These are phyloP conservation scores for Pyronema domesticum DNA, from an alignment of 495 filamentous ascomycete species.

Conservation along the genomic window DNA sequence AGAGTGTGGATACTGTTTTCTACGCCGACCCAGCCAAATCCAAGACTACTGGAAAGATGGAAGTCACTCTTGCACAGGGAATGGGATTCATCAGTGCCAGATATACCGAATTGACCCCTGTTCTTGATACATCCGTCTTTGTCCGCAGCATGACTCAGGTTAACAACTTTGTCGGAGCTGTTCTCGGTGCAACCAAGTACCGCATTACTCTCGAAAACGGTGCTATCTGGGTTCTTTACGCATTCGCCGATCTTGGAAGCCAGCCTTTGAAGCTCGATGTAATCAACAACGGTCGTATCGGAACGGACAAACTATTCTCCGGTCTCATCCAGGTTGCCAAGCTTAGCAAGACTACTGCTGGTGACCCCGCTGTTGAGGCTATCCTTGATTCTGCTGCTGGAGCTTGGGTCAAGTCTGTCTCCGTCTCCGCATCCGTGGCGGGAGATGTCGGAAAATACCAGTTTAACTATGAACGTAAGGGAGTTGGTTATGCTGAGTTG, in stretches of 20 bases:
- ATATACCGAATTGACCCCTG: slow-evolving; percentile 48
- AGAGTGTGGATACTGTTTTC: slow-evolving; percentile 3
- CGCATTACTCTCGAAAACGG: slow-evolving; percentile 50
- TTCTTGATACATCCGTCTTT: slow-evolving; percentile 50
- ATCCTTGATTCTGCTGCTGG: slow-evolving; percentile 58
- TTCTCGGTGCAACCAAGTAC: slow-evolving; percentile 55
- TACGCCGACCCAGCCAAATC: neutral
- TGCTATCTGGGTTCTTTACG: slow-evolving; percentile 63
- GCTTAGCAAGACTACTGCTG: slow-evolving; percentile 6
- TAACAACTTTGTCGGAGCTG: neutral
- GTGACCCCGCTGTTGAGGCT: slow-evolving; percentile 40
- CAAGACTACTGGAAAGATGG: neutral
- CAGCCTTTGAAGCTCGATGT: neutral
- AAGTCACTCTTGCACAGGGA: slow-evolving; percentile 37
- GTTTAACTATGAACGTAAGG: slow-evolving; percentile 35
- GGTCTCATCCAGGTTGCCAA: slow-evolving; percentile 72
- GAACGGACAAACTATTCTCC: slow-evolving; percentile 25
- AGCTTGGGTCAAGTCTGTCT: slow-evolving; percentile 44
- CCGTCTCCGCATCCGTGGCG: slow-evolving; percentile 42
- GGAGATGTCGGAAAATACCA: slow-evolving; percentile 33
- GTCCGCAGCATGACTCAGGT: neutral
- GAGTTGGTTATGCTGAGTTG: neutral
- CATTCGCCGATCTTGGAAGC: slow-evolving; percentile 30
- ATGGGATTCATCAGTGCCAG: slow-evolving; percentile 68
- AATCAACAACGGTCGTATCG: slow-evolving; percentile 2